Conservation (phyloP, 768 basidiomycete genomes). For the Phaeotremella fagi region DNA sequence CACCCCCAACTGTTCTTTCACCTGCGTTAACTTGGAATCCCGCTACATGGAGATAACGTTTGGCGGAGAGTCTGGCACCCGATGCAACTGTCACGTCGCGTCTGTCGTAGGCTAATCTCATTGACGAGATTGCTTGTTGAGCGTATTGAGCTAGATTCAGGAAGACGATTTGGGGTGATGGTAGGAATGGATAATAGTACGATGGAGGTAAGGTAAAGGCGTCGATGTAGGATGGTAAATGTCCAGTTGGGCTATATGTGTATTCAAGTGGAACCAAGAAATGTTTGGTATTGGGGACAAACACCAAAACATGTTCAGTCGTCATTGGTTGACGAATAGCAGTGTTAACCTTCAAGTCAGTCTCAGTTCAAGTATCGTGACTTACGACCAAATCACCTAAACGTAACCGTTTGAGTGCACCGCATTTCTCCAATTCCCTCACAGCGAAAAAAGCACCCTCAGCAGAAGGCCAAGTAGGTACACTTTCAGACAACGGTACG, state of each 20-base stretch:
- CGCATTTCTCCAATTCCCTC: conserved; percentile 45
- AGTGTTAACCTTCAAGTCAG: conserved; percentile 34
- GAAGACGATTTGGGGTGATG: conserved; percentile 40
- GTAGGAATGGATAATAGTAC: conserved; percentile 45
- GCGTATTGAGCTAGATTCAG: conserved; percentile 45
- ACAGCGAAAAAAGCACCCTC: conserved; percentile 36
- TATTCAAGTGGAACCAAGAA: conserved; percentile 45
- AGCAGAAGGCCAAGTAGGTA: conserved; percentile 42
- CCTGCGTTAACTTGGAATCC: conserved; percentile 37
- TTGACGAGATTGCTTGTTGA: conserved; percentile 18
- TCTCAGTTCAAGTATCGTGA: neutral
- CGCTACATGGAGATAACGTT: conserved; percentile 48
- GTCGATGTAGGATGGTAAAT: conserved; percentile 44
- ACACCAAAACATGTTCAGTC: conserved; percentile 41
- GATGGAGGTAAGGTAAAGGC: conserved; percentile 45
- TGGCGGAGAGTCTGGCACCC: conserved; percentile 43
- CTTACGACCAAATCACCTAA: conserved; percentile 42
- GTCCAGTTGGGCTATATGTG: conserved; percentile 23
- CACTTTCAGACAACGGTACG: conserved; percentile 39
- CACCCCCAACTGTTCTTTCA: conserved; percentile 1
- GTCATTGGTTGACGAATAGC: conserved; percentile 32
- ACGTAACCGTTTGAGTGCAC: conserved; percentile 33
- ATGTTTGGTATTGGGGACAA: conserved; percentile 39
- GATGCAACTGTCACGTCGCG: conserved; percentile 44
- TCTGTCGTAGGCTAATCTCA: conserved; percentile 45